Conservation (phyloP, 176 grass and related monocot species). For the Cenchrus purpureus region DNA sequence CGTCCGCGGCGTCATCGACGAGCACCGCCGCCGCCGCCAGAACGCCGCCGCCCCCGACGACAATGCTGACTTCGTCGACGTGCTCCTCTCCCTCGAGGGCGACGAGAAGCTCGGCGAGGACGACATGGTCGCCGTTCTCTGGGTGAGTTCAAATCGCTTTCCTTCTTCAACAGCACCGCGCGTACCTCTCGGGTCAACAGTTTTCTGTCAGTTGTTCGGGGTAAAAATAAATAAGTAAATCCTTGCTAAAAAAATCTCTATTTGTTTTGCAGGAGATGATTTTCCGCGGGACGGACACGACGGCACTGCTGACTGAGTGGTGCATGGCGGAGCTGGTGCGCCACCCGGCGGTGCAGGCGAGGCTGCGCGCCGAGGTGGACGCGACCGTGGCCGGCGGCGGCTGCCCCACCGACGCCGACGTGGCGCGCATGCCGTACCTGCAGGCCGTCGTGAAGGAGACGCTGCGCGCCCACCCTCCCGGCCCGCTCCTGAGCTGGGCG, state of each 20-base stretch:
- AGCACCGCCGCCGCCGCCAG: slow-evolving; percentile 43
- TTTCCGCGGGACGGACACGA: slow-evolving; percentile 85
- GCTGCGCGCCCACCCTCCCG: slow-evolving; percentile 67
- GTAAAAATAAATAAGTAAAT: neutral
- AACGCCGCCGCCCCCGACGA: neutral
- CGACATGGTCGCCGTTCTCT: slow-evolving; percentile 81
- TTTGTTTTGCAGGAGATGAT: slow-evolving; percentile 74
- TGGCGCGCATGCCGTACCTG: slow-evolving; percentile 66
- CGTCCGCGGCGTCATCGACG: slow-evolving; percentile 59
- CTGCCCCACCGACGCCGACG: slow-evolving; percentile 51
- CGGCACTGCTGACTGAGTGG: slow-evolving; percentile 83
- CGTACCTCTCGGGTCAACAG: neutral
- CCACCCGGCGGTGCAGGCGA: slow-evolving; percentile 57
- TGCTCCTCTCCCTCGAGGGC: slow-evolving; percentile 73
- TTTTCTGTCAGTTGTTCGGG: neutral
- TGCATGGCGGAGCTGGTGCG: slow-evolving; percentile 76
- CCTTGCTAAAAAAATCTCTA: neutral
- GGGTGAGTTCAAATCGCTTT: slow-evolving; percentile 50
- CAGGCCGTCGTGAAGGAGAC: slow-evolving; percentile 85
- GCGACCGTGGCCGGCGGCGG: neutral
- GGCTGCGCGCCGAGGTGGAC: slow-evolving; percentile 60
- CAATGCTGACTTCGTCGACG: slow-evolving; percentile 67
- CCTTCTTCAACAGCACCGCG: neutral
- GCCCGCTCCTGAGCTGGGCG: slow-evolving; percentile 83
- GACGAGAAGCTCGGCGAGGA: slow-evolving; percentile 65